Evolutionary conservation across 495 filamentous ascomycete genomes (phyloP).

Genomic region (Penicillium tannophilum): DNA sequence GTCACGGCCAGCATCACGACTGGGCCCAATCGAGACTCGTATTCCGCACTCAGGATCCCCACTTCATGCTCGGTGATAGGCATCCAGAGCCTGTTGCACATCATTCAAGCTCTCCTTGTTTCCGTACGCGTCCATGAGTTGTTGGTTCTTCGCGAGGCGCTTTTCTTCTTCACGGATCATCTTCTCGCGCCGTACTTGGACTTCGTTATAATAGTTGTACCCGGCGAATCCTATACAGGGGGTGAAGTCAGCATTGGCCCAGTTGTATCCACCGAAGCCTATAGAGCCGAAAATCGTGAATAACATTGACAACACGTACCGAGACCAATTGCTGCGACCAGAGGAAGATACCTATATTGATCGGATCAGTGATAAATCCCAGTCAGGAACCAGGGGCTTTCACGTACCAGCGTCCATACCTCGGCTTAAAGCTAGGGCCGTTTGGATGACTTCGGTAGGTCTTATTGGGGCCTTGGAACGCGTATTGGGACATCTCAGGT

Average conservation of each 20-base stretch:
- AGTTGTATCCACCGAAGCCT: neutral
- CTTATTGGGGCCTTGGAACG: constrained; percentile 26
- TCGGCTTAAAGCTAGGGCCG: constrained; percentile 20
- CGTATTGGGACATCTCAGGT: constrained; percentile 27
- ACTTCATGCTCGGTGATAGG: constrained; percentile 6
- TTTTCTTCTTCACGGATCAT: constrained; percentile 33
- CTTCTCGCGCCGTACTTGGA: constrained; percentile 16
- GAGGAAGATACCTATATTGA: constrained; percentile 33
- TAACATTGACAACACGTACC: constrained; percentile 19
- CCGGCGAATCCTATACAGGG: constrained; percentile 31
- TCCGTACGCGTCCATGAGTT: constrained; percentile 60
- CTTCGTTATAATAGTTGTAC: constrained; percentile 32
- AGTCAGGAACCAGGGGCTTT: neutral
- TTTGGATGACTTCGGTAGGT: constrained; percentile 17
- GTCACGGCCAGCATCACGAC: neutral
- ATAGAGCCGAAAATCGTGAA: neutral
- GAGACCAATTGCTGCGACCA: constrained; percentile 35
- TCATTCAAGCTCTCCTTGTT: constrained; percentile 57
- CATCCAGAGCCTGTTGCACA: constrained; percentile 57
- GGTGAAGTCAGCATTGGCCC: neutral
- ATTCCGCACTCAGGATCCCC: neutral
- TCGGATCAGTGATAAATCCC: neutral
- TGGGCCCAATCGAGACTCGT: neutral
- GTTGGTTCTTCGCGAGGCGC: constrained; percentile 35
- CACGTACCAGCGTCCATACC: constrained; percentile 25